Conservation (phyloP, 352 stramenopile species). For the Phytopythium sindhum region DNA sequence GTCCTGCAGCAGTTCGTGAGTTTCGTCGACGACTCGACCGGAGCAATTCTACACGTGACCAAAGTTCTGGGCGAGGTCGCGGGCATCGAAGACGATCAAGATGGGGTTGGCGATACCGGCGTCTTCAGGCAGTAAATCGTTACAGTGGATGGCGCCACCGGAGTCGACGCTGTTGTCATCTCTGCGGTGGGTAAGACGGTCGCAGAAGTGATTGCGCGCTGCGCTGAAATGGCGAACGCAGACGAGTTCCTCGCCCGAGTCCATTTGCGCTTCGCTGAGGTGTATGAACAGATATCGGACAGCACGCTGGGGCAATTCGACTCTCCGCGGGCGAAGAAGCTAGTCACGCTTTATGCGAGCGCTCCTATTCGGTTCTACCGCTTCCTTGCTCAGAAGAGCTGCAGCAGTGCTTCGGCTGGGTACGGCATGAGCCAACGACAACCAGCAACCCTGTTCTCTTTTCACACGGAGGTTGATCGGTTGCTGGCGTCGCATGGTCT, state of each 20-base stretch:
- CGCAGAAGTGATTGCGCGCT: neutral
- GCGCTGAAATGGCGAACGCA: neutral
- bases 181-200: neutral
- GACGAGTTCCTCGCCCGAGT: neutral
- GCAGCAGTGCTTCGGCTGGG: neutral
- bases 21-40: neutral
- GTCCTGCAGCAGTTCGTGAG: neutral
- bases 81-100: neutral
- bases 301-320: neutral
- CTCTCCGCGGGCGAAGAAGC: neutral
- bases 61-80: neutral
- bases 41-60: neutral
- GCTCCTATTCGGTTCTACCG: neutral
- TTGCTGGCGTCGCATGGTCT: neutral
- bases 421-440: neutral
- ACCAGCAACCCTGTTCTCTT: neutral
- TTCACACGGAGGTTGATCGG: neutral
- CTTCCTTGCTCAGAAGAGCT: neutral
- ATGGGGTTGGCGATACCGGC: neutral
- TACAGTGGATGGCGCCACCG: neutral
- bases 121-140: neutral
- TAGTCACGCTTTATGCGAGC: neutral
- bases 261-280: neutral
- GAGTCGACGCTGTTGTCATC: neutral
- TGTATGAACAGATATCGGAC: neutral